A percentile compares a stretch with the other conserved stretches of the same genome.
Conservation (phyloP, 2,329 filamentous ascomycete genomes). For the Macrophomina pseudophaseolina region DNA sequence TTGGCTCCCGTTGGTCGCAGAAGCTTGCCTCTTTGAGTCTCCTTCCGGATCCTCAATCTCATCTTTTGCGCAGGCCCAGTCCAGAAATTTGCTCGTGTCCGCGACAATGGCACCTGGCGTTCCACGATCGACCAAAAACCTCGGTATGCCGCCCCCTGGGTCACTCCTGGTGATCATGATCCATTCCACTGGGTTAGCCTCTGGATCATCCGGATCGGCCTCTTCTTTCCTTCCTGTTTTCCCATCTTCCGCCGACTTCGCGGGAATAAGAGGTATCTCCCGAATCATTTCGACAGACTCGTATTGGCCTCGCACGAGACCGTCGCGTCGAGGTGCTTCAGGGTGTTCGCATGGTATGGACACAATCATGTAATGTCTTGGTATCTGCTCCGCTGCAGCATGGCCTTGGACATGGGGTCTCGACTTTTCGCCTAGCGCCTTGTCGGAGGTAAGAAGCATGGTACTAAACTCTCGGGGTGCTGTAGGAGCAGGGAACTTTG, state of each 20-base stretch:
- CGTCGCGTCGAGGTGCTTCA: constrained; percentile 69
- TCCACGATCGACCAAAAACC: constrained; percentile 89
- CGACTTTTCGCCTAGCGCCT: constrained; percentile 56
- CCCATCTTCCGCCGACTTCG: constrained; percentile 46
- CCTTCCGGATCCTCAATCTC: constrained; percentile 47
- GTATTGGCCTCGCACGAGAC: constrained; percentile 83
- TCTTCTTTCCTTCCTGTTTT: constrained; percentile 36
- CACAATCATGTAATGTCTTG: constrained; percentile 81
- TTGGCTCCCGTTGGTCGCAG: background rate
- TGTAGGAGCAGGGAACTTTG: constrained; percentile 88
- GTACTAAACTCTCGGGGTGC: constrained; percentile 88
- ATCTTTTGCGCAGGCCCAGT: constrained; percentile 70
- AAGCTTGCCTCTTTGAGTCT: constrained; percentile 28
- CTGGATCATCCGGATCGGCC: constrained; percentile 48
- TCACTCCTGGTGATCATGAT: constrained; percentile 91
- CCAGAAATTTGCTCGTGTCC: constrained; percentile 80
- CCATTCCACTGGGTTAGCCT: constrained; percentile 78
- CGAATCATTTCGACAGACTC: constrained; percentile 91
- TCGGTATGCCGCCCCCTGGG: constrained; percentile 83
- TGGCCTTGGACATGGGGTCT: constrained; percentile 34
- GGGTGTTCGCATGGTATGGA: constrained; percentile 83
- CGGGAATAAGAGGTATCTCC: constrained; percentile 68
- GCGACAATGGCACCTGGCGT: constrained; percentile 80
- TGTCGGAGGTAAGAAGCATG: constrained; percentile 70
- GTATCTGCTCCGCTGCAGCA: constrained; percentile 47